Conservation (phyloP, 2,329 filamentous ascomycete species). For the Talaromyces sp. region DNA sequence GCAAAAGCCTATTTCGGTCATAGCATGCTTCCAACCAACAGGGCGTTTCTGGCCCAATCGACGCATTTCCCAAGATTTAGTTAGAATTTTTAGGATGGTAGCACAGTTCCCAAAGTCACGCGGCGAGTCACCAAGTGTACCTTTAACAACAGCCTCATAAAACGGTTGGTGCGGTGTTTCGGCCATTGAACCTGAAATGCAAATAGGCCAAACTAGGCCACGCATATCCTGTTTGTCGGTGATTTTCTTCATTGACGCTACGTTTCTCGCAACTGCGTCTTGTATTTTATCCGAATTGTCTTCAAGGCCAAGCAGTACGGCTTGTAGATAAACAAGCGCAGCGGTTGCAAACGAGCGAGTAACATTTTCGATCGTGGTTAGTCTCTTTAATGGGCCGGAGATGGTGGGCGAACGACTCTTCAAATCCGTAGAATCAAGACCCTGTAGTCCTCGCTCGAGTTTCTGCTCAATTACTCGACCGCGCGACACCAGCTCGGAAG, state of each 20-base stretch:
- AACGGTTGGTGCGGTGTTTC: constrained; percentile 9
- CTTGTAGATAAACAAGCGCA: neutral
- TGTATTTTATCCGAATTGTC: neutral
- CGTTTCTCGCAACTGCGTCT: neutral
- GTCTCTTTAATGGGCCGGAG: neutral
- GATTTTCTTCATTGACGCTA: constrained; percentile 4
- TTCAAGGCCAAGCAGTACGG: neutral
- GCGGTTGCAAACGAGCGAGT: constrained; percentile 4
- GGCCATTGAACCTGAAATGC: constrained; percentile 14
- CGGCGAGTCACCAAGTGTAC: constrained; percentile 13
- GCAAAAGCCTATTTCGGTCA: constrained; percentile 4
- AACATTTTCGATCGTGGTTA: neutral
- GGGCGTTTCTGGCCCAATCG: neutral
- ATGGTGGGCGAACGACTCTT: neutral
- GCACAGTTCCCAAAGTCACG: constrained; percentile 12
- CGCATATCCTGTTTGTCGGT: constrained; percentile 5
- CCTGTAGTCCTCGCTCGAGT: neutral
- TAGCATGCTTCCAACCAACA: constrained; percentile 5
- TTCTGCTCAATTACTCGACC: neutral
- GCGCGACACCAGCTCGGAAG: neutral
- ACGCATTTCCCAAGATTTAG: constrained; percentile 7
- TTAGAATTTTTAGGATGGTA: constrained; percentile 4
- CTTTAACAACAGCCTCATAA: constrained; percentile 4
- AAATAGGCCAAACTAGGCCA: constrained; percentile 14
- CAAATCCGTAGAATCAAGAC: neutral